Evolutionary conservation across 345 rosid species (phyloP), one percentile per base, ranked within the genome.

Genomic region (Laguncularia racemosa): DNA sequence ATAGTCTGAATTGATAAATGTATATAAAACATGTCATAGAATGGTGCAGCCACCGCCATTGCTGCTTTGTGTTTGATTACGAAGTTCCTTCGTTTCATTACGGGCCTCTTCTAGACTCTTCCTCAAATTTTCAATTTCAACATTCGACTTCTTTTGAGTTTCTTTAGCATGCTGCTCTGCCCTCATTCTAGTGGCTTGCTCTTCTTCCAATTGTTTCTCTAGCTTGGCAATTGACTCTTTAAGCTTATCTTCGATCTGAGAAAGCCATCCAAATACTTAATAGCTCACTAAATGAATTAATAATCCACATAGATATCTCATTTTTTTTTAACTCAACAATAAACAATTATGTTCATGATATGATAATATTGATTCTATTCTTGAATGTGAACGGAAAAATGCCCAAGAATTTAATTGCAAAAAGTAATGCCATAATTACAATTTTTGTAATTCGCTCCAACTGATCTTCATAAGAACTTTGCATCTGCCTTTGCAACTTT

Each of bases 161-260:
- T 61, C 28, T 1, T 66, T 76, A 2, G 84, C 91, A 20, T 38
- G 67, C 82, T 78, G 74, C 57, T 92, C 91, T 9, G 95, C 84
- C 63, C 62, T 78, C 52, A 78, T 70, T 61, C 93, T 71, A 13
- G 91, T 91, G 2, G 88, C 89, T 66, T 86, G 88, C 71, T 92
- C 97, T 63, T 78, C 91, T 4, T 82, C 83, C 49, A 92, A 51
- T 64, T 83, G 82, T 58, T 63, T 85, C 67, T n/a, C n/a, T n/a
- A n/a, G n/a, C n/a, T n/a, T n/a, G n/a, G n/a, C n/a, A n/a, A n/a
- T n/a, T n/a, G n/a, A n/a, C n/a, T n/a, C n/a, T n/a, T n/a, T n/a
- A n/a, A n/a, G n/a, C n/a, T n/a, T n/a, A n/a, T 92, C 95, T 70
- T 89, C 97, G 46, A 89, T 86, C 98, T 92, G 20, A 6, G 28